Conservation (phyloP, 352 stramenopile species). For the Phytophthora boehmeriae region DNA sequence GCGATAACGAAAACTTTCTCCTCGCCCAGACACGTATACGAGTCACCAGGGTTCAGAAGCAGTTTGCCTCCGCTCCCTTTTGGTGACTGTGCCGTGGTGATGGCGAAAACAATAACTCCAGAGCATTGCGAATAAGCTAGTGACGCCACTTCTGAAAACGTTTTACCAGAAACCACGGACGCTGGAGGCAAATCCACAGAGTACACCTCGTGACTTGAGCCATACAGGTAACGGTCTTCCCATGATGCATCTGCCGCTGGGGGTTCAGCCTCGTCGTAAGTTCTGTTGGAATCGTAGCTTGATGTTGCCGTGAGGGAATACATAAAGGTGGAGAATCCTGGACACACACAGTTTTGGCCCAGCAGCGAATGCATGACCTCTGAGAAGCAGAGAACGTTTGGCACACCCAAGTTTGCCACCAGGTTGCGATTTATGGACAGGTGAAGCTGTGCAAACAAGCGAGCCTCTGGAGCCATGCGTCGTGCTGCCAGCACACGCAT, state of each 20-base stretch:
- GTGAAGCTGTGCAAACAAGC: conserved; percentile 74
- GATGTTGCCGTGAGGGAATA: conserved; percentile 86
- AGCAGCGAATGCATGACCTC: conserved; percentile 83
- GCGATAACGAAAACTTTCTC: conserved; percentile 80
- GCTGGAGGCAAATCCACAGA: conserved; percentile 64
- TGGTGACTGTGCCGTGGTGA: conserved; percentile 37
- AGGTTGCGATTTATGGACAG: conserved; percentile 72
- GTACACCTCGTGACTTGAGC: conserved; percentile 82
- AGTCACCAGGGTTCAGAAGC: conserved; percentile 74
- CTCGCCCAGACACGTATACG: conserved; percentile 68
- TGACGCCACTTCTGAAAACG: conserved; percentile 78
- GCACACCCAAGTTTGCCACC: conserved; percentile 67
- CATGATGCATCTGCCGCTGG: conserved; percentile 45
- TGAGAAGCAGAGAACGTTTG: conserved; percentile 79
- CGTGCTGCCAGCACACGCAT: conserved; percentile 79
- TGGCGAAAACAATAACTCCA: conserved; percentile 76
- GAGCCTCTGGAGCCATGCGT: conserved; percentile 51
- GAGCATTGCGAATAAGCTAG: conserved; percentile 74
- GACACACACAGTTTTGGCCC: conserved; percentile 85
- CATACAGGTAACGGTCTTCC: conserved; percentile 74
- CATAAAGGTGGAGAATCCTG: conserved; percentile 85
- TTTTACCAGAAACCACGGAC: conserved; percentile 59
- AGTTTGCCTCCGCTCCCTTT: conserved; percentile 40
- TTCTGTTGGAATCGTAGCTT: conserved; percentile 44
- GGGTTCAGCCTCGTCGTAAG: conserved; percentile 24